Conservation (phyloP, 2,329 filamentous ascomycete genomes). For the Tympanopsis confertula region DNA sequence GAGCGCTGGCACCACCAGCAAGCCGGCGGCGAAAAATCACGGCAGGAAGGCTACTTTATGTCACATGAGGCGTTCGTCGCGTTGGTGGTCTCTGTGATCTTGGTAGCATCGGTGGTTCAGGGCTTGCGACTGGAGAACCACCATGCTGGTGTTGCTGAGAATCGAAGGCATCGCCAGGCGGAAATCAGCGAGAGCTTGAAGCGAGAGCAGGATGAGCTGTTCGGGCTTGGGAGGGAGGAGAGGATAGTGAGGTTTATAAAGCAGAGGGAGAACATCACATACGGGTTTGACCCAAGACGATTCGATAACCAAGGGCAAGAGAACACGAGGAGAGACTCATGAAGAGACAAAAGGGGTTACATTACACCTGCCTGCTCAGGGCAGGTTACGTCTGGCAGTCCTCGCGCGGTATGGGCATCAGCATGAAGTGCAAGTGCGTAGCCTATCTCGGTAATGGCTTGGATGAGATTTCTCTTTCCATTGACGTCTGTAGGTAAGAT, state of each 20-base stretch:
- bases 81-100: constrained; percentile 57
- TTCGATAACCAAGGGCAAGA: no score
- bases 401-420: no score
- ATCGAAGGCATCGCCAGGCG: constrained; percentile 53
- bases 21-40: constrained; percentile 26
- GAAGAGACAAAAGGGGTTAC: no score
- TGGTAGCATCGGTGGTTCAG: constrained; percentile 63
- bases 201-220: constrained; percentile 37
- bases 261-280: constrained; percentile 43
- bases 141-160: constrained; percentile 50
- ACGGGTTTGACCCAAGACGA: no score
- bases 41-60: constrained; percentile 51
- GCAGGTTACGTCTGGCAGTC: no score
- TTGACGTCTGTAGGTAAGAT: no score
- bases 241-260: constrained; percentile 69
- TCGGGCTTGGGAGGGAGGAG: constrained; percentile 43
- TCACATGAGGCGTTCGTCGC: constrained; percentile 69
- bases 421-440: no score
- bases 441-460: no score
- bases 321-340: no score
- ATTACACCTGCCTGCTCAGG: no score
- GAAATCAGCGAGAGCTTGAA: constrained; percentile 51
- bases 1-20: constrained; percentile 61
- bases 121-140: constrained; percentile 55
- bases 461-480: no score